Evolutionary conservation across 140 eudicot species (phyloP), one percentile per base, ranked within the genome.

Genomic region (Erigeron philadelphicus): DNA sequence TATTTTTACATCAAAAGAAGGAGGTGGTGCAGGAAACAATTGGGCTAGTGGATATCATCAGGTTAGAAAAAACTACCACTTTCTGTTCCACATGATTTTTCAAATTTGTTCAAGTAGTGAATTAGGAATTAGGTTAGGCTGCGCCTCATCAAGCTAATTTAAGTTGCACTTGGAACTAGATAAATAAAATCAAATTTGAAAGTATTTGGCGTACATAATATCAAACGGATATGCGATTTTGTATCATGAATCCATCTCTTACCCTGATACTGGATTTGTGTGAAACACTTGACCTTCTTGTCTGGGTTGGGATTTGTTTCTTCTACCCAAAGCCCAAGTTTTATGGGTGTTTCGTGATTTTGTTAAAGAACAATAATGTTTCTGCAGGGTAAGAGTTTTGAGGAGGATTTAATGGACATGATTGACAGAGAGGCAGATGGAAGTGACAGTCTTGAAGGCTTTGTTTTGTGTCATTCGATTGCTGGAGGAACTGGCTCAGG

Each of bases 401-500:
- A 93, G 80, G 98, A 93, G 86, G 96, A 93, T 70, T 61, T 93
- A 66, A 89, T 93, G 96, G 98, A 93, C 76, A 93, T 89, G 98
- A 93, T 93, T 76, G 98, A 93, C 71, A 83, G 98, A 83, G 98
- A 93, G 75, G 98, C 98, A 38, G 96, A 93, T 81, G 98, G 98
- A 76, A 93, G 98, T 82, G 98, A 93, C 75, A 89, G 96, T 79
- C 95, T 93, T 63, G 98, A 93, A 81, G 96, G 98, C 61, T 93
- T 93, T 72, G 98, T 93, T 80, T 78, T 93, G 42, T 93, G 98
- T 80, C 98, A 93, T 81, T 89, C 96, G 9, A 93, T 93, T 78
- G 98, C 98, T 74, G 98, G 98, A 45, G 98, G 98, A 71, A 87
- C 98, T 18, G 98, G 98, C 79, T 93, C 98, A 93, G 96, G 98